Evolutionary conservation across 192 early-diverging fungal species (phyloP).

Genomic region (Chytriomyces confervae): DNA sequence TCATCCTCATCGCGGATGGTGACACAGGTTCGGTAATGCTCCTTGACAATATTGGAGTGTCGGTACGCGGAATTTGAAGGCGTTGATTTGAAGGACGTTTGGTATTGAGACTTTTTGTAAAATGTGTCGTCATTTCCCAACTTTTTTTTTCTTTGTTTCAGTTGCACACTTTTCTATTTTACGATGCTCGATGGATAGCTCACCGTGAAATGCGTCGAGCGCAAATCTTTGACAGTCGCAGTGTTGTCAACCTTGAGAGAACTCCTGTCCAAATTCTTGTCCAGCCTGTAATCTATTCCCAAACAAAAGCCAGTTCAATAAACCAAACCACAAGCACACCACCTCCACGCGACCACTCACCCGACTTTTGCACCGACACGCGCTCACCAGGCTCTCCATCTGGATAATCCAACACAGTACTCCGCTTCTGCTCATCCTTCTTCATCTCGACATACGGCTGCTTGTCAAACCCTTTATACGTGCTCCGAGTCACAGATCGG

Average conservation of each 20-base stretch:
- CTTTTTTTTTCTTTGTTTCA: background rate
- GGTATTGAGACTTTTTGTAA: constrained; percentile 29
- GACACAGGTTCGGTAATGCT: constrained; percentile 13
- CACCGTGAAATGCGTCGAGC: constrained; percentile 34
- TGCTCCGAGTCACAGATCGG: constrained; percentile 6
- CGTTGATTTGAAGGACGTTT: background rate
- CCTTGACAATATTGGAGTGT: background rate
- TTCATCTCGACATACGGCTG: constrained; percentile 21
- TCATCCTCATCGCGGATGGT: constrained; percentile 16
- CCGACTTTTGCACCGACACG: constrained; percentile 12
- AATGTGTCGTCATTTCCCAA: constrained; percentile 22
- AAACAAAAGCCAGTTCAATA: background rate
- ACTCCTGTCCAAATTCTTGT: constrained; percentile 7
- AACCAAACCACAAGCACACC: no score
- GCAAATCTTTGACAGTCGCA: constrained; percentile 31
- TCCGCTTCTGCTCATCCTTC: constrained; percentile 13
- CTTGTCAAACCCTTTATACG: constrained; percentile 6
- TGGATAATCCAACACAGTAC: constrained; percentile 32
- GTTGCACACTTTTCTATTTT: background rate
- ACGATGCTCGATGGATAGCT: background rate
- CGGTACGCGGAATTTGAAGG: constrained; percentile 2
- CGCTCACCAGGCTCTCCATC: constrained; percentile 26
- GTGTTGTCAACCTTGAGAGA: constrained; percentile 30
- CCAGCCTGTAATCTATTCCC: constrained; percentile 13
- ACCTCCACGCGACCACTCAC: background rate